Percentiles rank a stretch among this genome's conserved stretches.
Conservation (phyloP, 116 monocot species). For the Phalaenopsis hybrid region DNA sequence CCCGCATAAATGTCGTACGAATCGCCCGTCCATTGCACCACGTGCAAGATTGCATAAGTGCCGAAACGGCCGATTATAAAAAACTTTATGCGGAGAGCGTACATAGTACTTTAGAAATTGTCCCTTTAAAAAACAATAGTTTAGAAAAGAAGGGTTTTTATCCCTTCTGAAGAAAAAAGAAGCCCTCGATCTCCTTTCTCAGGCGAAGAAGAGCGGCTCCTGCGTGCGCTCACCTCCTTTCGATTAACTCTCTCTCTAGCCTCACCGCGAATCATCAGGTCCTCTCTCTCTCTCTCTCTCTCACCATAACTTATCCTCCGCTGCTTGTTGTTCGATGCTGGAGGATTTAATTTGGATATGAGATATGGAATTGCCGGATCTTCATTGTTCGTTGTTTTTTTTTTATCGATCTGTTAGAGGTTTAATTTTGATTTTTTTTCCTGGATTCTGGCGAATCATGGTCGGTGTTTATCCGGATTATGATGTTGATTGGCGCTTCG, state of each 20-base stretch:
- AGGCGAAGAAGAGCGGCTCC: neutral
- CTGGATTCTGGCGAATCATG: neutral
- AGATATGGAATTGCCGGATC: neutral
- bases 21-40: neutral
- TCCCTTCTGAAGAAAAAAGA: neutral
- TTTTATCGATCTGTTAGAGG: neutral
- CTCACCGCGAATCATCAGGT: neutral
- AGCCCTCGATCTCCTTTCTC: neutral
- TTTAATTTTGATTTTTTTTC: neutral
- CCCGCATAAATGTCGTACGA: slow-evolving; percentile 1
- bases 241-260: neutral
- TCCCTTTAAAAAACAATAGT: neutral
- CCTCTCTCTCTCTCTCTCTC: neutral
- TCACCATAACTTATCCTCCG: neutral
- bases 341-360: neutral
- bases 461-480: neutral
- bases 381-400: neutral
- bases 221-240: neutral
- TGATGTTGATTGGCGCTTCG: neutral
- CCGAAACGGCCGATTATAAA: neutral
- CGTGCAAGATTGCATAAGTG: neutral
- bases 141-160: neutral
- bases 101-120: neutral
- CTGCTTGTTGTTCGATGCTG: neutral
- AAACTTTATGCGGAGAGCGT: neutral